These are phyloP conservation scores for Proliferodiscus dingleyae DNA, from an alignment of 2,329 filamentous ascomycete genomes.

Conservation along the genomic window DNA sequence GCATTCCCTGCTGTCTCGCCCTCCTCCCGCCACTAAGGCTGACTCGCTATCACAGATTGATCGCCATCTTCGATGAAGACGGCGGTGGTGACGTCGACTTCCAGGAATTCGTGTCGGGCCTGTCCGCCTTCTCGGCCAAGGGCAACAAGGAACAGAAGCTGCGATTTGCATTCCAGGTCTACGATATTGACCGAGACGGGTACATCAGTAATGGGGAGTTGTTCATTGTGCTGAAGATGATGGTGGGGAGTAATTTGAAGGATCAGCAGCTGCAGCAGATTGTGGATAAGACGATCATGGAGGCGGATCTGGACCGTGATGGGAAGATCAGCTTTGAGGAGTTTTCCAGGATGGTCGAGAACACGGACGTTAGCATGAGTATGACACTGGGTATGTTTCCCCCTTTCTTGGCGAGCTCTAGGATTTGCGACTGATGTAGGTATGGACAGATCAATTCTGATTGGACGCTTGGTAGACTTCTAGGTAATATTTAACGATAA, in stretches of 20 bases:
- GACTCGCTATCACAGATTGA: constrained; percentile 63
- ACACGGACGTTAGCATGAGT: constrained; percentile 73
- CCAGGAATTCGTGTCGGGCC: constrained; percentile 93
- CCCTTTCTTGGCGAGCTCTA: neutral
- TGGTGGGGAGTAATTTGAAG: constrained; percentile 98
- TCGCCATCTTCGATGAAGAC: constrained; percentile 98
- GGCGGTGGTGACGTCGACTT: constrained; percentile 97
- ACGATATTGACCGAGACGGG: constrained; percentile 97
- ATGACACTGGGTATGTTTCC: constrained; percentile 61
- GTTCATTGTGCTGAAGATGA: constrained; percentile 99
- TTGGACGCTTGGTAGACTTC: neutral
- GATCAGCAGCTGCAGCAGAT: constrained; percentile 99
- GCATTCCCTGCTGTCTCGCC: neutral
- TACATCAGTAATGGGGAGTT: constrained; percentile 99
- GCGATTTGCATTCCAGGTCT: constrained; percentile 96
- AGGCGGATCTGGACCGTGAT: constrained; percentile 91
- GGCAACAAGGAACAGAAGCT: constrained; percentile 99
- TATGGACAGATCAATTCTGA: constrained; percentile 27
- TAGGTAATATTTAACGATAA: neutral
- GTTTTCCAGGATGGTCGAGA: constrained; percentile 98
- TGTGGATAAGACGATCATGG: constrained; percentile 99
- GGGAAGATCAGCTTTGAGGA: constrained; percentile 99
- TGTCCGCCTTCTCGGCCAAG: constrained; percentile 94
- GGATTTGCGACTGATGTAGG: neutral
- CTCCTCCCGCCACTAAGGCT: neutral